Base-by-base conservation (phyloP, 768 basidiomycete genomes). In the Candolleomyces eurysporus region DNA sequence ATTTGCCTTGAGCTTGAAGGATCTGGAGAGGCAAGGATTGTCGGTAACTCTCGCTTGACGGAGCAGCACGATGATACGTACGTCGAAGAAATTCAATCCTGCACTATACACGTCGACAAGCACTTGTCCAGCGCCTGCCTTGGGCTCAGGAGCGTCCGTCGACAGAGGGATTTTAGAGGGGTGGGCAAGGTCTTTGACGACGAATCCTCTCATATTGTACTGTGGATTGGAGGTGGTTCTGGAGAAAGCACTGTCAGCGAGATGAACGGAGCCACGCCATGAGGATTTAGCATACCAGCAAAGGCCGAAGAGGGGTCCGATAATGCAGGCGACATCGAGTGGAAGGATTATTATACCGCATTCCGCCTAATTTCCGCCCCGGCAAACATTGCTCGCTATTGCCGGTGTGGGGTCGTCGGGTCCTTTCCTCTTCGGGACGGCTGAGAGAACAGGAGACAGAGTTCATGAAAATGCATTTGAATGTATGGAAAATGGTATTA, bases 1-100 rank as follows among this genome's bases (percentile, higher is more conserved):
- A 91, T 77, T 91, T 95, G 52, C 95, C 95, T 73, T 95, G 92
- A 0, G 87, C 78, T 76, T 95, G 93, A 30, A 96, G 76, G 64
- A 94, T 92, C 86, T 91, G 42, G 54, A 2, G 40, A 64, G 19
- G 57, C 21, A 63, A 74, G 60, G 51, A 48, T 65, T 21, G 49
- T 17, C 7, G 10, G 4, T 43, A 14, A 1, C 30, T 31, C 8
- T 48, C 8, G 45, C 30, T 31, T 10, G 49, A 46, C 11, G 40
- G n/a, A 48, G 21, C 22, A 45, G 55, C 26, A 48, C 43, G 59
- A 21, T 57, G 22, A 68, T 76, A 53, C 67, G 17, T n/a, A 86
- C 85, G 68, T 87, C 86, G 69, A 92, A 92, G 76, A 90, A 93
- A 71, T 93, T 93, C 49, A 93, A 78, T 3, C 84, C 88, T 16